These are phyloP conservation scores for Nothophytophthora sp. DNA, from an alignment of 352 stramenopile species.

Conservation along the genomic window DNA sequence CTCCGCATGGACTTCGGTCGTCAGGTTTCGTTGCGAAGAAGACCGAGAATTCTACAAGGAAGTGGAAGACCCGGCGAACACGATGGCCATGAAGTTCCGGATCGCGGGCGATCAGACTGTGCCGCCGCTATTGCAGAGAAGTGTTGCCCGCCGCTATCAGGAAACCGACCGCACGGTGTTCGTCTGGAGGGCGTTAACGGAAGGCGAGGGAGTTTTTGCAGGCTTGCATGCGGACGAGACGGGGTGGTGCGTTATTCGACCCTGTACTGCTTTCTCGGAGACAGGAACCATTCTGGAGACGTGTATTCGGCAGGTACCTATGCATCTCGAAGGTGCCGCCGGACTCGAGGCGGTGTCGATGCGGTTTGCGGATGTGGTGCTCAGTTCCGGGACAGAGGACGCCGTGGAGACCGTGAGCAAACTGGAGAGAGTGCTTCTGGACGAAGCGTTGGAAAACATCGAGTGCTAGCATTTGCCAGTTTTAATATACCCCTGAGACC, in stretches of 20 bases:
- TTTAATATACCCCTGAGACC: too few relatives aligned
- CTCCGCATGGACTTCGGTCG: too few relatives aligned
- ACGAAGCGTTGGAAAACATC: slow-evolving; percentile 10
- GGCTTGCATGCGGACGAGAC: slow-evolving; percentile 26
- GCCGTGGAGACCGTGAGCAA: slow-evolving; percentile 5
- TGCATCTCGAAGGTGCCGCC: not conserved
- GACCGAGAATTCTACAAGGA: slow-evolving; percentile 20
- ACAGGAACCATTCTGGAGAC: slow-evolving; percentile 24
- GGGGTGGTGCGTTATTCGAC: slow-evolving; percentile 20
- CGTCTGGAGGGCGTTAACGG: slow-evolving; percentile 48
- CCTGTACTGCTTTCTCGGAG: too few relatives aligned
- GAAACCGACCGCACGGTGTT: slow-evolving; percentile 47
- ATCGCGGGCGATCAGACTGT: slow-evolving; percentile 10
- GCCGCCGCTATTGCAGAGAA: slow-evolving; percentile 15
- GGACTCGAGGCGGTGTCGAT: slow-evolving; percentile 9
- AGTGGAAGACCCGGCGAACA: slow-evolving; percentile 4
- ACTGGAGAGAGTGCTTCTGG: slow-evolving; percentile 18
- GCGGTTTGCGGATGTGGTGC: slow-evolving; percentile 21
- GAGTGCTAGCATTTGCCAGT: too few relatives aligned
- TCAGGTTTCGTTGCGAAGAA: too few relatives aligned
- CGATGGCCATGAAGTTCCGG: slow-evolving; percentile 20
- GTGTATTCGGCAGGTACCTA: slow-evolving; percentile 34
- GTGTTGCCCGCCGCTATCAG: slow-evolving; percentile 42
- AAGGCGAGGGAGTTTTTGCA: slow-evolving; percentile 28
- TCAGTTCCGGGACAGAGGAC: slow-evolving; percentile 11